Evolutionary conservation across 805 yeast genomes (phyloP).

Genomic region (Saturnispora ahearnii): DNA sequence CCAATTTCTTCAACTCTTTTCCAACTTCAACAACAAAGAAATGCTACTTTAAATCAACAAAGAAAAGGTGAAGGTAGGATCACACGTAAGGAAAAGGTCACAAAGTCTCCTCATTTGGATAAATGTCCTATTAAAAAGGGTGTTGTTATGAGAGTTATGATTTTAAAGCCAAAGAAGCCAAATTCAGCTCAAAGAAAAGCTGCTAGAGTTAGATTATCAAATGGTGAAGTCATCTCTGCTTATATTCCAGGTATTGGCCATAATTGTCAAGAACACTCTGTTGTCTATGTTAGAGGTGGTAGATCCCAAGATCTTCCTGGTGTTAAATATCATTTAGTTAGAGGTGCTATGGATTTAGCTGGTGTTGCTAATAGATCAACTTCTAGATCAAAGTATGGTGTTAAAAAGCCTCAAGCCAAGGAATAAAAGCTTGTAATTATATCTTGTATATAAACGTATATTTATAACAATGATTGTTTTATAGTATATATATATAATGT

Average conservation of each 20-base stretch:
- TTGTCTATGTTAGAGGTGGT: constrained; percentile 95
- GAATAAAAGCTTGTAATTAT: constrained; percentile 13
- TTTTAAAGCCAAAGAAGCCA: constrained; percentile 95
- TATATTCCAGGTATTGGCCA: constrained; percentile 99
- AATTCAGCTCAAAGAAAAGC: constrained; percentile 97
- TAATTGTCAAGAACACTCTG: constrained; percentile 95
- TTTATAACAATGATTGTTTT: not conserved
- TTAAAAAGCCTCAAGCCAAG: constrained; percentile 62
- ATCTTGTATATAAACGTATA: constrained; percentile 8
- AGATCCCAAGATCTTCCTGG: constrained; percentile 98
- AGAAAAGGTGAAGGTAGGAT: constrained; percentile 51
- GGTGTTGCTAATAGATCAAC: constrained; percentile 92
- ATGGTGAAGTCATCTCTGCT: constrained; percentile 82
- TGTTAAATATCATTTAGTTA: constrained; percentile 85
- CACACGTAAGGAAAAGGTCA: constrained; percentile 30
- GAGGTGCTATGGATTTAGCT: constrained; percentile 89
- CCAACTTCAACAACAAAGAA: constrained; percentile 33
- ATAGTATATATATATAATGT: too few relatives aligned
- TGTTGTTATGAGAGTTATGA: constrained; percentile 88
- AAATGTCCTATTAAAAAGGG: constrained; percentile 85
- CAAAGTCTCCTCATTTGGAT: constrained; percentile 75
- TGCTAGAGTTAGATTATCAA: constrained; percentile 85
- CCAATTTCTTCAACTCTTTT: constrained; percentile 8
- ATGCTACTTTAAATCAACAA: constrained; percentile 72
- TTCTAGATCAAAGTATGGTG: constrained; percentile 90